These are phyloP conservation scores for Syzygium oleosum DNA, from an alignment of 345 rosid genomes.

Conservation along the genomic window DNA sequence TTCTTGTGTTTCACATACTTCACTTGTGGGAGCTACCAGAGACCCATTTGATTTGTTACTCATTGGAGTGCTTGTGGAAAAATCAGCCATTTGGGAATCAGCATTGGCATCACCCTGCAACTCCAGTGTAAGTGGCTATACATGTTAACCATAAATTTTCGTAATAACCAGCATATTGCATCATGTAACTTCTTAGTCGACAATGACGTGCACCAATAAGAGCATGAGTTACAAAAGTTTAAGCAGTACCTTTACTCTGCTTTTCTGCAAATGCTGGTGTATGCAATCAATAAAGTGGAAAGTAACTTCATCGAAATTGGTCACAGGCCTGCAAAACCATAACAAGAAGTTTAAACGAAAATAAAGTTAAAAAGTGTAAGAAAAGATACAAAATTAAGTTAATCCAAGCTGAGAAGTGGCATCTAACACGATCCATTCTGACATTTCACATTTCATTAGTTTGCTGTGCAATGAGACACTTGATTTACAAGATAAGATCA, in stretches of 20 bases:
- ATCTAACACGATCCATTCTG: background rate
- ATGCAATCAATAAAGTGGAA: conserved; percentile 88
- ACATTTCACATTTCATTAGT: background rate
- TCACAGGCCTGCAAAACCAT: conserved; percentile 48
- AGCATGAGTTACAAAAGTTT: background rate
- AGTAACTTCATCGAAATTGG: conserved; percentile 73
- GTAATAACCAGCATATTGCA: background rate
- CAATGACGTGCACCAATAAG: background rate
- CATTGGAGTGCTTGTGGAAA: conserved; percentile 25
- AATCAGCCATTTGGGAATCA: conserved; percentile 30
- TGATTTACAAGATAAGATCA: background rate
- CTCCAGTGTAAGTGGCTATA: conserved; percentile 6
- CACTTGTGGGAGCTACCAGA: conserved; percentile 22
- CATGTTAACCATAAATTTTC: background rate
- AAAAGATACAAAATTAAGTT: background rate
- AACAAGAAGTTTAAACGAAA: background rate
- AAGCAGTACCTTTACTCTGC: conserved; percentile 47
- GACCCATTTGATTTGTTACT: conserved; percentile 22
- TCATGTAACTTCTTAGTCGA: background rate
- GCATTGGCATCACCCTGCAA: conserved; percentile 21
- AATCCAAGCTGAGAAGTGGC: background rate
- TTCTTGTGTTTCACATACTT: conserved; percentile 26
- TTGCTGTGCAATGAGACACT: background rate
- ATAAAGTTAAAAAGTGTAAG: background rate
- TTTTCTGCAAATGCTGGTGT: conserved; percentile 45